Base-by-base conservation (phyloP, 2,329 filamentous ascomycete species). In the Rhinocladiella mackenziei region DNA sequence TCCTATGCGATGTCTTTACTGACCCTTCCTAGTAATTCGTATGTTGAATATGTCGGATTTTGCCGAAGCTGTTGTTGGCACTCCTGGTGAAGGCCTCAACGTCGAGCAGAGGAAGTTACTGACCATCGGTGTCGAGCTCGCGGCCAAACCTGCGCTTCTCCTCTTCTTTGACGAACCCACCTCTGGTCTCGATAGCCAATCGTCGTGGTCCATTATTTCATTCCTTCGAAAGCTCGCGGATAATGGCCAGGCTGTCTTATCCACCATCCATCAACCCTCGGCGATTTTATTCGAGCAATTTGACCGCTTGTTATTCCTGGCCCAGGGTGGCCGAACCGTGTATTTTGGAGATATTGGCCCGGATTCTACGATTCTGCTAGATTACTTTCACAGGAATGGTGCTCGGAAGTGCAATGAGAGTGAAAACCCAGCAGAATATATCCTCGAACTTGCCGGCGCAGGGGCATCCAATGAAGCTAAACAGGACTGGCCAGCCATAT, bases 1-100 rank as follows among this genome's bases (percentile, higher is more conserved):
- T 26, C 11, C 11, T 26, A 6, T 26, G 7, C 23, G 7, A 7
- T 26, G 7, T 26, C 23, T 26, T 30, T 14, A n/a, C 29, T 17
- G 14, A 15, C 14, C 15, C 31, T 17, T 8, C 19, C 14, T 3
- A 33, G 86, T 95, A 5, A 94, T 96, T 61, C 86, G 84, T 66
- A 76, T 95, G 20, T 72, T 96, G 17, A 88, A 92, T 32, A 94
- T 96, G 87, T 76, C 88, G 54, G 78, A 86, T 39, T 94, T 92
- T 57, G 87, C 89, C 10, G 88, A 94, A 62, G 89, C 89, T 11
- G 75, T 95, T 29, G 86, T 96, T 43, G 89, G 89, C 73, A 83
- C 92, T 22, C 86, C 86, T 3, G 89, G 89, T 52, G 86, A 92
- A 71, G 63, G 74, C 68, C 65, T 78, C 20, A 77, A 77, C 39